Evolutionary conservation across 2,329 filamentous ascomycete species (phyloP).

Genomic region (Endothia cerciana): DNA sequence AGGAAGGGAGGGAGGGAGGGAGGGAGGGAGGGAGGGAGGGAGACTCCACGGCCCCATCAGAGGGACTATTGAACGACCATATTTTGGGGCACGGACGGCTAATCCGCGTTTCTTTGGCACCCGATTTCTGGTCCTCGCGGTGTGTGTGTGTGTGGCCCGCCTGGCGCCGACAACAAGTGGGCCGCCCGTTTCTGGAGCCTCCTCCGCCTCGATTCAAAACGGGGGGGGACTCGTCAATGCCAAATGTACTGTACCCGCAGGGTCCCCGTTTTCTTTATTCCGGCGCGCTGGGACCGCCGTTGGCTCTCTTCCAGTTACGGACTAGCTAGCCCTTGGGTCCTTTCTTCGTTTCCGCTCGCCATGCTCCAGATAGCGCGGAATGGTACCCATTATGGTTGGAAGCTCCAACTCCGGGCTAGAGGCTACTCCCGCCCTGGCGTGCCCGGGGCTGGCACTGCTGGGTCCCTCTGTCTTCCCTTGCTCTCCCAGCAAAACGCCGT

Average conservation of each 20-base stretch:
- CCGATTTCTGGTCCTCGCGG: no score
- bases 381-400: not conserved
- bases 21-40: no score
- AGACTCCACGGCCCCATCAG: no score
- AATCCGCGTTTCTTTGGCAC: no score
- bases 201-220: no score
- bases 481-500: not conserved
- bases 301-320: constrained; percentile 11
- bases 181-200: not conserved
- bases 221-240: no score
- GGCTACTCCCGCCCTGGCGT: constrained; percentile 4
- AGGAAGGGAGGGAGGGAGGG: not conserved
- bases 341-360: not conserved
- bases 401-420: not conserved
- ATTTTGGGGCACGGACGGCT: no score
- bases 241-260: not conserved
- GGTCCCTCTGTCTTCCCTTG: no score
- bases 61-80: no score
- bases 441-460: not conserved
- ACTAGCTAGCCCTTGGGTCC: not conserved
- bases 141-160: no score
- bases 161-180: not conserved
- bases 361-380: not conserved
- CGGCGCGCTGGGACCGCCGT: constrained; percentile 10
- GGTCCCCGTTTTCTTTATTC: not conserved